Base-by-base conservation (phyloP, 768 basidiomycete genomes). In the Kwoniella europaea region DNA sequence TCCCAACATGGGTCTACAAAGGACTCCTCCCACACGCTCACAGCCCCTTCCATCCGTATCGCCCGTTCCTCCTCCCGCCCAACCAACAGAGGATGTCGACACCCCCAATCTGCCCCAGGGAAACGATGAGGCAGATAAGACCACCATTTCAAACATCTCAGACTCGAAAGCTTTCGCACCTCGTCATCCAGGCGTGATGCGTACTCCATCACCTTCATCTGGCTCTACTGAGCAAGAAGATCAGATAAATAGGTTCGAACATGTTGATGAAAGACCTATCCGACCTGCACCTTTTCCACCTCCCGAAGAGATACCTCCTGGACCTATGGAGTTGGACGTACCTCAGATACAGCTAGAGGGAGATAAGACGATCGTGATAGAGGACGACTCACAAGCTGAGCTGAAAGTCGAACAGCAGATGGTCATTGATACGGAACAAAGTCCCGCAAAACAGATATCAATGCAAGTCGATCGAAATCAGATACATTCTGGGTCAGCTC, bases 21-120 rank as follows among this genome's bases (percentile, higher is more conserved):
- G 77, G 18, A 79, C 77, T 54, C 77, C 75, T n/a, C 75, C 77
- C 3, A 59, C 50, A 18, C 57, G 67, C 29, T 52, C 55, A 7
- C 67, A 22, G 44, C 67, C 68, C 15, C 18, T 68, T 13, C 65
- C 66, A 10, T 53, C 63, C 15, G 57, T 67, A 44, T 44, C 54
- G 10, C 56, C 59, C 15, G 27, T 20, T 27, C 54, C 69, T 10
- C 29, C 18, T 6, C 57, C 67, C 12, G 24, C 10, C 2, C 24
- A 55, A 41, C 10, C n/a, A 20, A 52, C 44, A 10, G 61, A 9
- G 5, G 42, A 43, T 20, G 57, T n/a, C n/a, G 59, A 61, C 10
- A 22, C 18, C 12, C 46, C 46, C 12, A 50, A 7, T 35, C 35
- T 7, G 1, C 35, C 35, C 35, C 35, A 35, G 35, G 35, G 18